Conservation (phyloP, 352 stramenopile genomes). For the Pythium oligandrum region DNA sequence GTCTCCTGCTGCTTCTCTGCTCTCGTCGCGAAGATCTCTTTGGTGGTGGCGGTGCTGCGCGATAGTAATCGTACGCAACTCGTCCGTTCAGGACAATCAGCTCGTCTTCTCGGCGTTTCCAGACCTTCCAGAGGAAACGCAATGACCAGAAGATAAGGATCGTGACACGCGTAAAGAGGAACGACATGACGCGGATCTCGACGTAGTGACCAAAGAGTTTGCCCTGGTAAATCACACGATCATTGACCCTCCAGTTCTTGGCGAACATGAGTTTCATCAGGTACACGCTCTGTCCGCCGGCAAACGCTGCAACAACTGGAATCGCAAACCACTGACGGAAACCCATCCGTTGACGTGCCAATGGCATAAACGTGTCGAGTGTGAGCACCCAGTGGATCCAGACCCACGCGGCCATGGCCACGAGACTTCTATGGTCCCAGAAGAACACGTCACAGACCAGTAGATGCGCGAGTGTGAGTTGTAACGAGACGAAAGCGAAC, state of each 20-base stretch:
- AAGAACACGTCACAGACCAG: slow-evolving; percentile 6
- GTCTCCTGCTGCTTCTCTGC: too few relatives aligned
- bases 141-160: background rate
- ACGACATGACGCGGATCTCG: background rate
- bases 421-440: slow-evolving; percentile 12
- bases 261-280: background rate
- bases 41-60: too few relatives aligned
- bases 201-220: too few relatives aligned
- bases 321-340: slow-evolving; percentile 11
- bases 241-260: background rate
- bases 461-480: slow-evolving; percentile 8
- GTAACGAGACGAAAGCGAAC: slow-evolving; percentile 11
- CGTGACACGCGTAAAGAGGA: background rate
- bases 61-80: too few relatives aligned
- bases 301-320: background rate
- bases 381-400: slow-evolving; percentile 23
- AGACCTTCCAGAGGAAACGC: too few relatives aligned
- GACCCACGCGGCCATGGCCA: slow-evolving; percentile 11
- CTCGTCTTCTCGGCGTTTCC: too few relatives aligned
- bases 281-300: background rate
- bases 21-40: too few relatives aligned
- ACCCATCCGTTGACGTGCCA: slow-evolving; percentile 8
- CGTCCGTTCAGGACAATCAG: too few relatives aligned
- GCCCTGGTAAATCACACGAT: background rate
- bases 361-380: slow-evolving; percentile 10